Conservation (phyloP, 257 asterid species). For the Ehretia macrophylla region DNA sequence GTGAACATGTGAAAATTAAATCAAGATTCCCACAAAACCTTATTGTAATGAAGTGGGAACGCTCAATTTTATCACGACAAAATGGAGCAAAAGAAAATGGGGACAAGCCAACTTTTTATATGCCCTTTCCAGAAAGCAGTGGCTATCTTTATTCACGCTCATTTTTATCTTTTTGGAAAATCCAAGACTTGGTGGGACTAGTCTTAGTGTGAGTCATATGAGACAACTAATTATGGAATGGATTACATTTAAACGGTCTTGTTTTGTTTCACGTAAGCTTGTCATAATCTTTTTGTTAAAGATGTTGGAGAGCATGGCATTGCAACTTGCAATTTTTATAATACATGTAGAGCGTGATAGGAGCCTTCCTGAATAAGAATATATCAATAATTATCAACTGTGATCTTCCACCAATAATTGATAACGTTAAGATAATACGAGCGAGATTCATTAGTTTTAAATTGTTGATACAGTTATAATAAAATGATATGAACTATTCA, state of each 20-base stretch:
- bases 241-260: too few relatives aligned
- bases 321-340: too few relatives aligned
- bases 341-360: neutral
- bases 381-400: neutral
- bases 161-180: neutral
- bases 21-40: constrained; percentile 19
- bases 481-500: too few relatives aligned
- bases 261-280: too few relatives aligned
- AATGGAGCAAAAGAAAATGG: neutral
- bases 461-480: too few relatives aligned
- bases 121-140: constrained; percentile 6
- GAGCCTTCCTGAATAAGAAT: neutral
- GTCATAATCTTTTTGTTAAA: too few relatives aligned
- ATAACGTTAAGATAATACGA: too few relatives aligned
- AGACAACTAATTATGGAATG: too few relatives aligned
- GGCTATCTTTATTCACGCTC: constrained; percentile 1
- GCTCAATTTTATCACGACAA: neutral
- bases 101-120: neutral
- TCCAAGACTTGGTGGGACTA: constrained; percentile 6
- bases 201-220: neutral
- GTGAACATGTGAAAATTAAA: constrained; percentile 23
- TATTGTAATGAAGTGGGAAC: constrained; percentile 14
- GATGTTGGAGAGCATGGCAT: too few relatives aligned
- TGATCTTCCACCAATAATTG: neutral
- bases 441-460: too few relatives aligned